Evolutionary conservation across 1,139 yeast species (phyloP).

Genomic region (Suhomyces bribrorum): DNA sequence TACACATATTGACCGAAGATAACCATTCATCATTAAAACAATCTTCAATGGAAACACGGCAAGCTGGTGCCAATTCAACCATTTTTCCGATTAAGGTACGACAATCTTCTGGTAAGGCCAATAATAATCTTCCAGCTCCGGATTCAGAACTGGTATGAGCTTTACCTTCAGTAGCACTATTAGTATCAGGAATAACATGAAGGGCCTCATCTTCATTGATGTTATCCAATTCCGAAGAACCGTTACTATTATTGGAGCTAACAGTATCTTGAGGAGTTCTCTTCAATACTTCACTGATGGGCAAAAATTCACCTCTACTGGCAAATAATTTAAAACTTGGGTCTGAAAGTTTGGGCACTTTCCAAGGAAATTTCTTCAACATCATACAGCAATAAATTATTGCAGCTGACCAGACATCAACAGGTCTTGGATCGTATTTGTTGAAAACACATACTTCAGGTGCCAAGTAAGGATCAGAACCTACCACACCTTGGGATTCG

Average conservation of each 20-base stretch:
- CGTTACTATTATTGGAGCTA: conserved; percentile 7
- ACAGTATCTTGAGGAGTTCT: conserved; percentile 36
- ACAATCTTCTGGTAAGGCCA: conserved; percentile 70
- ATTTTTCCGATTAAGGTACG: conserved; percentile 66
- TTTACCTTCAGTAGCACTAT: conserved; percentile 32
- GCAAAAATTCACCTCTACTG: conserved; percentile 46
- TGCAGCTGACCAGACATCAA: conserved; percentile 94
- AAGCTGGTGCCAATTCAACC: conserved; percentile 84
- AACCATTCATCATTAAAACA: conserved; percentile 83
- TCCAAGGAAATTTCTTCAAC: conserved; percentile 94
- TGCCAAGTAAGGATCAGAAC: conserved; percentile 91
- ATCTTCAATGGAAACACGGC: conserved; percentile 82
- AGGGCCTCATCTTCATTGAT: conserved; percentile 30
- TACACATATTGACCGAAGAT: conserved; percentile 62
- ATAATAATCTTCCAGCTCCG: conserved; percentile 69
- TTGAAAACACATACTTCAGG: conserved; percentile 89
- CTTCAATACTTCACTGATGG: conserved; percentile 43
- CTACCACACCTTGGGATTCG: conserved; percentile 87
- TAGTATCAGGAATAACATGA: not conserved
- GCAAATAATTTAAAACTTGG: conserved; percentile 74
- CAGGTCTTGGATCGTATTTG: conserved; percentile 86
- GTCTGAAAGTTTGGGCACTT: conserved; percentile 86
- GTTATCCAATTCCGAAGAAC: conserved; percentile 26
- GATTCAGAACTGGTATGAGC: conserved; percentile 59
- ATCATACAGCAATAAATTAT: conserved; percentile 95